A percentile compares a stretch with the other conserved stretches of the same genome.
Evolutionary conservation across 176 grass and related monocot genomes (phyloP).

Genomic region (bread wheat (Triticum aestivum)): DNA sequence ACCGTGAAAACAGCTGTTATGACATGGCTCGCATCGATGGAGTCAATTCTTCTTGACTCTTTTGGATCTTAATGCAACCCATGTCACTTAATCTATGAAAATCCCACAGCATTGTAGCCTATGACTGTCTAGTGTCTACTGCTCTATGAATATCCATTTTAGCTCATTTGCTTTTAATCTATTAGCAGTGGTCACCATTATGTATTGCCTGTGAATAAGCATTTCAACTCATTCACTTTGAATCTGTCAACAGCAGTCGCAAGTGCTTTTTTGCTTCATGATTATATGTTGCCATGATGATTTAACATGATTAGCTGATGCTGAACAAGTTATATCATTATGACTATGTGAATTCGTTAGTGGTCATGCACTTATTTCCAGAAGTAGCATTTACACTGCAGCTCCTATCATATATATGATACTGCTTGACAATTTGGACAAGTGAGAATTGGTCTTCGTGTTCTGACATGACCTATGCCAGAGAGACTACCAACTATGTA

Average conservation of each 20-base stretch:
- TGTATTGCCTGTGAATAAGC: not conserved
- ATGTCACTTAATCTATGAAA: not conserved
- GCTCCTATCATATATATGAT: not conserved
- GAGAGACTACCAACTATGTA: slow-evolving; percentile 80
- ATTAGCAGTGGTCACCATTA: not conserved
- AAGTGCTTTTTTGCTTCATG: not conserved
- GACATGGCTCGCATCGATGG: not conserved
- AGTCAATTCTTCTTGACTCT: not conserved
- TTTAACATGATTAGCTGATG: not conserved
- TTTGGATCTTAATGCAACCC: not conserved
- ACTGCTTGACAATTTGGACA: slow-evolving; percentile 24
- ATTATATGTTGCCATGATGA: not conserved
- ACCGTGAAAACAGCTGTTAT: not conserved
- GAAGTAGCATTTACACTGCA: not conserved
- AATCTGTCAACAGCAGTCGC: not conserved
- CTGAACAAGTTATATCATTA: not conserved
- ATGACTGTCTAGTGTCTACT: not conserved
- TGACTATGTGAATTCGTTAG: not conserved
- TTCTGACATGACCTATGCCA: slow-evolving; percentile 74
- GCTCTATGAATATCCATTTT: not conserved
- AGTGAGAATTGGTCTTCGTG: slow-evolving; percentile 86
- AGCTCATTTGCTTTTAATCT: not conserved
- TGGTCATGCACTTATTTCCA: not conserved
- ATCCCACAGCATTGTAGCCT: not conserved
- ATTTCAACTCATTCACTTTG: not conserved